Percentiles rank a stretch among this genome's conserved stretches.
Evolutionary conservation across 2,329 filamentous ascomycete species (phyloP).

Genomic region (Fonsecaea nubica): DNA sequence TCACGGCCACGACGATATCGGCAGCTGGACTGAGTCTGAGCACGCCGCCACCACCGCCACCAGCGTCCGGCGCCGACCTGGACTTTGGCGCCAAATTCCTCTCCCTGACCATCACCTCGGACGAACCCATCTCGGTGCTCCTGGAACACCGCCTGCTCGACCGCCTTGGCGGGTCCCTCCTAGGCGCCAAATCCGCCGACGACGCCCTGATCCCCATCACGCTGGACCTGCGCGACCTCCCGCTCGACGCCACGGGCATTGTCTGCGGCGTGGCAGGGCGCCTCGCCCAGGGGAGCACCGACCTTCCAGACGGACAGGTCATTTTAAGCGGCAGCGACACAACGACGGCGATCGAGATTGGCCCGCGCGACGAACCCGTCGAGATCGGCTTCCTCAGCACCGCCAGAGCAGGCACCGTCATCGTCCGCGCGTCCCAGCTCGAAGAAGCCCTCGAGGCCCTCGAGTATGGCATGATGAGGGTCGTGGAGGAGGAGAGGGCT

Average conservation of each 20-base stretch:
- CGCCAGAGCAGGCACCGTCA: slow-evolving; percentile 84
- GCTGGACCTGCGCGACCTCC: slow-evolving; percentile 79
- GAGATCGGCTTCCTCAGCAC: slow-evolving; percentile 93
- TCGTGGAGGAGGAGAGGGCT: slow-evolving; percentile 6
- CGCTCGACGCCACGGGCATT: slow-evolving; percentile 89
- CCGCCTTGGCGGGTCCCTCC: slow-evolving; percentile 57
- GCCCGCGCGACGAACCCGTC: slow-evolving; percentile 51
- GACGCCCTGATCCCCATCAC: slow-evolving; percentile 83
- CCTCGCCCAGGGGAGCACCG: slow-evolving; percentile 74
- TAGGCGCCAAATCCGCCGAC: slow-evolving; percentile 67
- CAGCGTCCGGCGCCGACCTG: neutral
- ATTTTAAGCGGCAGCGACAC: neutral
- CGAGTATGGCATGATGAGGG: slow-evolving; percentile 44
- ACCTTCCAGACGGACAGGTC: slow-evolving; percentile 35
- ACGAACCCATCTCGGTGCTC: slow-evolving; percentile 55
- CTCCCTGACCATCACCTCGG: slow-evolving; percentile 54
- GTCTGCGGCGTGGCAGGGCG: slow-evolving; percentile 90
- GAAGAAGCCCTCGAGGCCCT: slow-evolving; percentile 76
- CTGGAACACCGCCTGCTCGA: slow-evolving; percentile 56
- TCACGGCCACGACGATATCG: neutral
- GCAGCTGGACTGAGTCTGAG: neutral
- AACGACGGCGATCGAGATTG: neutral
- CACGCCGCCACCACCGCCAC: neutral
- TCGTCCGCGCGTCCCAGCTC: slow-evolving; percentile 77
- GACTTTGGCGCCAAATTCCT: slow-evolving; percentile 52